These are phyloP conservation scores for Heterobasidion parviporum DNA, from an alignment of 1,284 basidiomycete species.

Conservation along the genomic window DNA sequence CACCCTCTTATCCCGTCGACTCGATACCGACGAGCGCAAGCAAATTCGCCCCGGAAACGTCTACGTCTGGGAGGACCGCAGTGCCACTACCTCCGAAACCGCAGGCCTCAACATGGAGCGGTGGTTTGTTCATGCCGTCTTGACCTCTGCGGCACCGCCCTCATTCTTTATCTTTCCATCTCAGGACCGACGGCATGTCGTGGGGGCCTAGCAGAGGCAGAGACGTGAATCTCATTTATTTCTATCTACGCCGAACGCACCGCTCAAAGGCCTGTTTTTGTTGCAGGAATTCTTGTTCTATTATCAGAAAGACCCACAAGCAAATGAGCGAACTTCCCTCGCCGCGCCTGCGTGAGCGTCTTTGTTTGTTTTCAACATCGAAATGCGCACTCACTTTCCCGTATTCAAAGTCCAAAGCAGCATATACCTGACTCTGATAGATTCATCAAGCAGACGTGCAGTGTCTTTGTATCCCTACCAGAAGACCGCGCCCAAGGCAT, in stretches of 20 bases:
- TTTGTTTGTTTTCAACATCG: constrained; percentile 13
- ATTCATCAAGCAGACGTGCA: constrained; percentile 79
- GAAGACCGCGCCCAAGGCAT: constrained; percentile 54
- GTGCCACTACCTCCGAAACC: constrained; percentile 59
- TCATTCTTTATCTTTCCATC: not conserved
- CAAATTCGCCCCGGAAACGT: constrained; percentile 54
- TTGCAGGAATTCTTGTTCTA: constrained; percentile 73
- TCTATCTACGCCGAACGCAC: not conserved
- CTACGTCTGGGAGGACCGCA: constrained; percentile 81
- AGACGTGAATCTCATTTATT: constrained; percentile 41
- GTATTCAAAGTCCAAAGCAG: constrained; percentile 11
- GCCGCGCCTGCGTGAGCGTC: not conserved
- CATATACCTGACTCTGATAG: constrained; percentile 25
- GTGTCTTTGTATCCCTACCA: constrained; percentile 66
- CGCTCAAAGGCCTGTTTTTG: not conserved
- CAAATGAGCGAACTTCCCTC: constrained; percentile 42
- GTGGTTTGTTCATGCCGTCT: constrained; percentile 40
- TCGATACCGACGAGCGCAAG: constrained; percentile 63
- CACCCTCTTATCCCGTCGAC: constrained; percentile 67
- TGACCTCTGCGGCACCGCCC: not conserved
- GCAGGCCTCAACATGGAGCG: constrained; percentile 76
- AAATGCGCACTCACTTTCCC: no score
- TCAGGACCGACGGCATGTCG: constrained; percentile 74
- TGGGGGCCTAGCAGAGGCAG: constrained; percentile 75
- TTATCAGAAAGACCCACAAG: constrained; percentile 69